Conservation (phyloP, 495 filamentous ascomycete genomes). For the Penicillium canariense region DNA sequence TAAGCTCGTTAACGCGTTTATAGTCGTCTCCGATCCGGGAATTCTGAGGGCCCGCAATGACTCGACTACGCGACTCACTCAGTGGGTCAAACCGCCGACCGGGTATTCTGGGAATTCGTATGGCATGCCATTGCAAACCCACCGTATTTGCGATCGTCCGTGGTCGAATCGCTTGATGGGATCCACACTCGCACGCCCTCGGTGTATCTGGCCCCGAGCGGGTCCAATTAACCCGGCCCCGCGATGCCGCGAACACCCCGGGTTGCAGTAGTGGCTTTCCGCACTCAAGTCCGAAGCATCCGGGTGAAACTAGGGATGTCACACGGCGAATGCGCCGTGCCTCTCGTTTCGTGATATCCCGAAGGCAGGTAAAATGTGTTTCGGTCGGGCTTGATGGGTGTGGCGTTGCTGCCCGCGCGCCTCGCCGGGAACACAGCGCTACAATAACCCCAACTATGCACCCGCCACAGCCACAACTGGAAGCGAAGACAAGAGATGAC, state of each 20-base stretch:
- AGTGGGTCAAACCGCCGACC: neutral
- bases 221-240: constrained; percentile 10
- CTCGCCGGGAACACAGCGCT: neutral
- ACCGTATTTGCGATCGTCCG: neutral
- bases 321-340: neutral
- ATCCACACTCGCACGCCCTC: neutral
- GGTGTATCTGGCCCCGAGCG: constrained; percentile 16
- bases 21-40: neutral
- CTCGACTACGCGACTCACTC: neutral
- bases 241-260: neutral
- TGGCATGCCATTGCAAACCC: neutral
- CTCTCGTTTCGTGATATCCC: constrained; percentile 5
- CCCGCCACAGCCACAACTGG: neutral
- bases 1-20: neutral
- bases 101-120: neutral
- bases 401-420: neutral
- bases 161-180: neutral
- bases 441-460: too few species aligned
- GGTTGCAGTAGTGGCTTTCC: too few species aligned
- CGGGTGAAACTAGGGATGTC: neutral
- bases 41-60: neutral
- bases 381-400: neutral
- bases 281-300: neutral
- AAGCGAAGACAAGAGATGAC: neutral
- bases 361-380: neutral